Evolutionary conservation across 1,139 yeast genomes (phyloP), one percentile per base, ranked within the genome.

Genomic region (Taphrina deformans): DNA sequence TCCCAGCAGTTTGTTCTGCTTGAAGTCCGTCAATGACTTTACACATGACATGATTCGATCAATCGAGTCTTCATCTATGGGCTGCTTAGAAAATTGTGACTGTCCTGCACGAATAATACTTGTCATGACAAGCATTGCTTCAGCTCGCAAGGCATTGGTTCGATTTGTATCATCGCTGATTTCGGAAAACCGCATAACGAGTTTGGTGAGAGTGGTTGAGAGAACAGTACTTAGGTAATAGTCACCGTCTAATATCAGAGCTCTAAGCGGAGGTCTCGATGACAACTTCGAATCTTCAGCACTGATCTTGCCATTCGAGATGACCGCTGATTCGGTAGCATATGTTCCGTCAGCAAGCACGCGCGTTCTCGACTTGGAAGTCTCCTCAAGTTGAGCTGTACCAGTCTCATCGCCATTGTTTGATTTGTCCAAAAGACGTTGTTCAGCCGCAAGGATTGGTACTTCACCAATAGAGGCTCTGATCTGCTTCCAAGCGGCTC

Each of bases 301-400:
- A 21, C 24, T 73, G 12, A 72, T 71, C 59, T 79, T 80, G n/a
- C 71, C 71, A 14, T 83, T 78, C 18, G 35, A 6, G 3, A 89
- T 85, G 67, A 90, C 81, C 0, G 98, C 97, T 71, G 86, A 87
- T 77, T 95, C 99, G 35, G 97, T 88, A 33, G 99, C 99, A 78
- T 95, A 95, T 0, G 99, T 95, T 71, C 99, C 99, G 78, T 95
- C 99, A 23, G 99, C 97, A 69, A 93, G 82, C 66, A 95, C 87
- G 69, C 88, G 86, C 9, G 66, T 62, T 9, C 68, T 65, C 35
- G 98, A 97, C 2, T 69, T 72, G 41, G 66, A 60, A 12, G 60
- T 62, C 46, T 69, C 71, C 10, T 50, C 70, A 23, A 46, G 73
- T 7, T 69, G 72, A 1, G 67, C 70, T 3, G 66, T 70, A 18